Evolutionary conservation across 2,329 filamentous ascomycete species (phyloP), one percentile per base, ranked within the genome.

Genomic region (Monosporascus sp.): DNA sequence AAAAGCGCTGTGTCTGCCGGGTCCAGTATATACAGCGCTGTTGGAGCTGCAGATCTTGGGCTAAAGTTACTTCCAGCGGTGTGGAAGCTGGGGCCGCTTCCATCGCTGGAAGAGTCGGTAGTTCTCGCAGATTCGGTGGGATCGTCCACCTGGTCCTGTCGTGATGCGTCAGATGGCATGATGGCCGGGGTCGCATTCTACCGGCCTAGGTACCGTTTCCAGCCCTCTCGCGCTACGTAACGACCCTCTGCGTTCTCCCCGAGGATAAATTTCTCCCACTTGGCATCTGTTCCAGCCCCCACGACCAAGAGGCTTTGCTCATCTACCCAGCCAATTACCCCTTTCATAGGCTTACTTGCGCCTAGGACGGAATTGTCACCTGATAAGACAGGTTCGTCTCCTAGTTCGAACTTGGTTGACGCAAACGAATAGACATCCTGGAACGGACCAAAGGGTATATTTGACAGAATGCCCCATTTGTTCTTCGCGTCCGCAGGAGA

Each of bases 361-460:
- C 77, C 77, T 8, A 81, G 67, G 2, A 78, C 76, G 2, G 74
- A 73, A 35, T 57, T 63, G 48, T 66, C 61, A 27, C 57, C 64
- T 14, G 73, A 75, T 39, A 74, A 71, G 45, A 75, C 66, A 27
- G 78, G 74, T 63, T 96, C 90, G 35, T 94, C 87, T 3, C 89
- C 90, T 38, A 90, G 86, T 62, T 94, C 87, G 62, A 97, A 97
- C 36, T 86, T 85, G 3, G 83, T 81, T 41, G 86, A 90, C 4
- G 89, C 81, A 63, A 93, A 92, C 1, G 90, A 95, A 68, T 97
- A 96, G 8, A 87, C 81, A 60, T 97, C 94, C 1, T 89, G 93
- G 67, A 97, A 95, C 1, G 94, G 94, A 60, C 97, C 83, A 52
- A 95, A 76, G 0, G 92, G 92, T 7, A 97, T 82, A 64, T 86